phyloP scores from a whole-genome alignment of 345 rosid species.

The Rhodamnia argentea region DNA sequence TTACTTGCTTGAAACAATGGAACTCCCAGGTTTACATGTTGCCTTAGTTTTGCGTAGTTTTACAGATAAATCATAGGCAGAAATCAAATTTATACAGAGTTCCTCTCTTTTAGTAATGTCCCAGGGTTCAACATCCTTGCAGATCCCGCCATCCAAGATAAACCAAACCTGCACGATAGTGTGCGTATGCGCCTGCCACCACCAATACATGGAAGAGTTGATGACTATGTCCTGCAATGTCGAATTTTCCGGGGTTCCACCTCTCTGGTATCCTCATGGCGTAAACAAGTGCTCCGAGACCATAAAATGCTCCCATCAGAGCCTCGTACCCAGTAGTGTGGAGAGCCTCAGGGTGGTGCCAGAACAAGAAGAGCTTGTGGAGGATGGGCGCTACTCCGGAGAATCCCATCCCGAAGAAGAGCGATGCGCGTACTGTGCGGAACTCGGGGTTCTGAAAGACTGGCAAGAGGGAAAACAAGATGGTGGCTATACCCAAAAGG shows the following conservation, averaged over 20 bases:
- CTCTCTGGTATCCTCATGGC: constrained; percentile 81
- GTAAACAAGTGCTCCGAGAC: constrained; percentile 66
- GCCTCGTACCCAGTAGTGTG: constrained; percentile 82
- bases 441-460: constrained; percentile 75
- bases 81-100: not conserved
- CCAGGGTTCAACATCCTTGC: constrained; percentile 43
- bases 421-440: constrained; percentile 52
- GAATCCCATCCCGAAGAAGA: constrained; percentile 81
- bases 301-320: constrained; percentile 72
- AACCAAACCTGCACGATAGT: constrained; percentile 74
- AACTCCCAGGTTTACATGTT: not conserved
- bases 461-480: constrained; percentile 64
- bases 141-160: constrained; percentile 81
- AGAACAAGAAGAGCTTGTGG: constrained; percentile 71
- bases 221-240: constrained; percentile 95
- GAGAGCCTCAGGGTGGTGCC: constrained; percentile 82
- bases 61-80: not conserved
- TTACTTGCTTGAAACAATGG: not conserved
- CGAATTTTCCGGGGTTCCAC: constrained; percentile 95
- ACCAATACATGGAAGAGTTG: constrained; percentile 81
- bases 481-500: constrained; percentile 50
- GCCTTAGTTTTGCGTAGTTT: not conserved
- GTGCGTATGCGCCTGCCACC: constrained; percentile 82
- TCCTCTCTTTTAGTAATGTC: not conserved
- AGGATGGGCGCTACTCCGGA: constrained; percentile 71